A percentile compares a stretch with the other conserved stretches of the same genome.
Conservation (phyloP, 192 early-diverging fungal genomes). For the Backusella macrospora region DNA sequence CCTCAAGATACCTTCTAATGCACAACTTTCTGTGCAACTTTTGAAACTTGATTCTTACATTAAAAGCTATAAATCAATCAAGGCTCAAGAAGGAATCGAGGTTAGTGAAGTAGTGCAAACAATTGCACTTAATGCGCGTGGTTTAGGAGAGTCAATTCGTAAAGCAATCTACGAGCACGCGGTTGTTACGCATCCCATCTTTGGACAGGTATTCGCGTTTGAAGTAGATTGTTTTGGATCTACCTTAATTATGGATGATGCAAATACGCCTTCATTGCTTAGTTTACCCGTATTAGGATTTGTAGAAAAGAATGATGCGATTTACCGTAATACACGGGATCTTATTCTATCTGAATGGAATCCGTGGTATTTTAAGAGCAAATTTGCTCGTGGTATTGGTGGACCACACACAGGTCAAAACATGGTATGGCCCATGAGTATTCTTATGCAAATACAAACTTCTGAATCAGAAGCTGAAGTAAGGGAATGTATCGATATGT, state of each 20-base stretch:
- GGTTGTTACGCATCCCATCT: slow-evolving; percentile 50
- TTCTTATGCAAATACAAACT: slow-evolving; percentile 58
- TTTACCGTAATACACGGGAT: slow-evolving; percentile 60
- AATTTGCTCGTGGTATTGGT: slow-evolving; percentile 56
- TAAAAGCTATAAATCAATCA: background rate
- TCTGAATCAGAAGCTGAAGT: slow-evolving; percentile 51
- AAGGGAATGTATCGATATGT: slow-evolving; percentile 54
- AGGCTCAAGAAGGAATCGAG: background rate
- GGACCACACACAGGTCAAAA: slow-evolving; percentile 56
- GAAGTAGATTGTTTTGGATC: slow-evolving; percentile 77
- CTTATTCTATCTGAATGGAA: slow-evolving; percentile 65
- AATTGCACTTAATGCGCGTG: slow-evolving; percentile 17
- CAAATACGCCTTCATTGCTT: slow-evolving; percentile 66
- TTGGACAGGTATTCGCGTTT: slow-evolving; percentile 64
- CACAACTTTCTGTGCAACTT: slow-evolving; percentile 32
- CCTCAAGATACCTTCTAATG: slow-evolving; percentile 57
- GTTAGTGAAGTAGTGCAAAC: background rate
- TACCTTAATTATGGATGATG: slow-evolving; percentile 68
- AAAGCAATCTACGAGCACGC: slow-evolving; percentile 55
- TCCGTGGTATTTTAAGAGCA: slow-evolving; percentile 66
- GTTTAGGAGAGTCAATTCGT: slow-evolving; percentile 40
- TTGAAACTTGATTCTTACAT: slow-evolving; percentile 14
- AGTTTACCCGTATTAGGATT: slow-evolving; percentile 66
- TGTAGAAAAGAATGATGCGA: slow-evolving; percentile 44
- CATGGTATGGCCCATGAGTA: slow-evolving; percentile 73